Conservation (phyloP, 106 monocot species). For the Acorus calamus region DNA sequence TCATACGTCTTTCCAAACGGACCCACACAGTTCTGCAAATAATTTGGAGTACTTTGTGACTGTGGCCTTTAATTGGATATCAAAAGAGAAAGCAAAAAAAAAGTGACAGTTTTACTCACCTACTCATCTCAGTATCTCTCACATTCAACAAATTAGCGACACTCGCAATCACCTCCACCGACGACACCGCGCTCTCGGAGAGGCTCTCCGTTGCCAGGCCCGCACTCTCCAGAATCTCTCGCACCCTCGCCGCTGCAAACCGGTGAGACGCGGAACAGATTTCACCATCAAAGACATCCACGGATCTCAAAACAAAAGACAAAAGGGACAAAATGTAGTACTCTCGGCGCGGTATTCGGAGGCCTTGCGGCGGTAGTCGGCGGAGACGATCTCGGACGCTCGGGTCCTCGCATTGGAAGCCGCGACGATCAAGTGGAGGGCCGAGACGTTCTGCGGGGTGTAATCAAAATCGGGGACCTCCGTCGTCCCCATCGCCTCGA, state of each 20-base stretch:
- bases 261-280: not conserved
- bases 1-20: too few relatives aligned
- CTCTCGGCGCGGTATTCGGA: slow-evolving; percentile 60
- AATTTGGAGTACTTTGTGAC: too few relatives aligned
- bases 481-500: slow-evolving; percentile 43
- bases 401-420: slow-evolving; percentile 63
- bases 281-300: not conserved
- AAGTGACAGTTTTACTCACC: too few relatives aligned
- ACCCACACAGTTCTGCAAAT: too few relatives aligned
- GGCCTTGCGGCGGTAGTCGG: slow-evolving; percentile 65
- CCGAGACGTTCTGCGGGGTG: slow-evolving; percentile 55
- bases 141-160: slow-evolving; percentile 72
- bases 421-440: slow-evolving; percentile 55
- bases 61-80: too few relatives aligned
- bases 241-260: slow-evolving; percentile 43
- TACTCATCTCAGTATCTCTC: slow-evolving; percentile 86
- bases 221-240: slow-evolving; percentile 63
- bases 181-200: slow-evolving; percentile 34
- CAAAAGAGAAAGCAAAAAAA: too few relatives aligned
- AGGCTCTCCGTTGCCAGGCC: slow-evolving; percentile 64
- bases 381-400: slow-evolving; percentile 52
- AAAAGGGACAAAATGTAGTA: too few relatives aligned
- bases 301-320: too few relatives aligned
- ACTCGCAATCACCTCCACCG: slow-evolving; percentile 49
- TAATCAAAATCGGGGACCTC: slow-evolving; percentile 67